A percentile compares a stretch with the other conserved stretches of the same genome.
These are phyloP conservation scores for Physocladia obscura DNA, from an alignment of 192 early-diverging fungal species.

Conservation along the genomic window DNA sequence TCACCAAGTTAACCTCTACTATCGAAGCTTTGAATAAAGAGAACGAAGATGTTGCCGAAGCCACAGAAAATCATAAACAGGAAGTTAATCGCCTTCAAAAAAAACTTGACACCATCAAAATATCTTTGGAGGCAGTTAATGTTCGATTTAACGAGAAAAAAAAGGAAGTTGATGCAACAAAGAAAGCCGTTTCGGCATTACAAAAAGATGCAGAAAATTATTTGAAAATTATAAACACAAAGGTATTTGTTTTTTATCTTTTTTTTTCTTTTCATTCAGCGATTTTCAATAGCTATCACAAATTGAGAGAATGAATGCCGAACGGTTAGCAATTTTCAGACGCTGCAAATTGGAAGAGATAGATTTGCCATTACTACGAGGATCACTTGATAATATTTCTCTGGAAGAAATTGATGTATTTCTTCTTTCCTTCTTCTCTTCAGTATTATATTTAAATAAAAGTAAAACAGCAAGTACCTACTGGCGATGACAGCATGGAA, in stretches of 20 bases:
- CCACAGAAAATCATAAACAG: slow-evolving; percentile 42
- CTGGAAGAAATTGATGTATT: slow-evolving; percentile 67
- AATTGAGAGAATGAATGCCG: slow-evolving; percentile 76
- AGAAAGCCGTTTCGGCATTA: slow-evolving; percentile 56
- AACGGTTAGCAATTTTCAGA: slow-evolving; percentile 77
- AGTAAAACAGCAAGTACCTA: slow-evolving; percentile 10
- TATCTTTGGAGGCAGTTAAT: slow-evolving; percentile 48
- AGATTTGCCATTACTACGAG: slow-evolving; percentile 73
- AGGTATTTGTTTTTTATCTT: slow-evolving; percentile 23
- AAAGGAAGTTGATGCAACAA: slow-evolving; percentile 53
- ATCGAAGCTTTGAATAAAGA: slow-evolving; percentile 35
- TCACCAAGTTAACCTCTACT: slow-evolving; percentile 54
- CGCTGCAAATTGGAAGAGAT: slow-evolving; percentile 94
- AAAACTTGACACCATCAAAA: slow-evolving; percentile 48
- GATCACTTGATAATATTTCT: slow-evolving; percentile 73
- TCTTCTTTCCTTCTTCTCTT: background rate
- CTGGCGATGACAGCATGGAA: slow-evolving; percentile 9
- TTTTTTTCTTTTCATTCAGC: slow-evolving; percentile 12
- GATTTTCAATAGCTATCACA: slow-evolving; percentile 56
- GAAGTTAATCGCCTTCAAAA: slow-evolving; percentile 47
- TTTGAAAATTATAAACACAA: slow-evolving; percentile 53
- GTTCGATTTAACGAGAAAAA: slow-evolving; percentile 56
- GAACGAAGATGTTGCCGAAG: slow-evolving; percentile 21
- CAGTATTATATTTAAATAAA: background rate
- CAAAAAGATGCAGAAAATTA: slow-evolving; percentile 70